These are phyloP conservation scores for Monilinia polystroma DNA, from an alignment of 2,329 filamentous ascomycete species.

Conservation along the genomic window DNA sequence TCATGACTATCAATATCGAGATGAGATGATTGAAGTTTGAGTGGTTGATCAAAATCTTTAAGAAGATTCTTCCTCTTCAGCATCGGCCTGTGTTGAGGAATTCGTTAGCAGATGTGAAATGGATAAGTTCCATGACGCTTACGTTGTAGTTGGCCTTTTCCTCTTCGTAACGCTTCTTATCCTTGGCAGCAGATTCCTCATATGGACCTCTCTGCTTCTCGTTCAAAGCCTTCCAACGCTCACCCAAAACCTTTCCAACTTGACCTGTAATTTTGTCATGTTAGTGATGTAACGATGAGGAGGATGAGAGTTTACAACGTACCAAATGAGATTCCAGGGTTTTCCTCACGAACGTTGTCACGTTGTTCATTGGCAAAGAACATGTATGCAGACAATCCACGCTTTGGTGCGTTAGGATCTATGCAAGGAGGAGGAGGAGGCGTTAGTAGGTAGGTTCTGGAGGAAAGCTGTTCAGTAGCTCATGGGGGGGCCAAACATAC, in stretches of 20 bases:
- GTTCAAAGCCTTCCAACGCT: slow-evolving; percentile 96
- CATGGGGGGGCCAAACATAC: slow-evolving; percentile 44
- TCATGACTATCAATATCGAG: slow-evolving; percentile 27
- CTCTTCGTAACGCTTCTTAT: slow-evolving; percentile 99
- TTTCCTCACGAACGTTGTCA: slow-evolving; percentile 96
- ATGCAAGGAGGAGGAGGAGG: slow-evolving; percentile 40
- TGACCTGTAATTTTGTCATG: slow-evolving; percentile 57
- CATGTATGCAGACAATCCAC: slow-evolving; percentile 99
- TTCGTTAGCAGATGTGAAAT: slow-evolving; percentile 39
- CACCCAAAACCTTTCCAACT: slow-evolving; percentile 96
- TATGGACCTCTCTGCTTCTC: slow-evolving; percentile 93
- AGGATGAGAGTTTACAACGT: slow-evolving; percentile 42
- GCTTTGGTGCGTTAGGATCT: slow-evolving; percentile 95
- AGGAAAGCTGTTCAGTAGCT: not conserved
- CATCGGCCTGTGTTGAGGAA: slow-evolving; percentile 50
- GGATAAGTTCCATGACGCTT: slow-evolving; percentile 45
- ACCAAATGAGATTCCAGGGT: slow-evolving; percentile 96
- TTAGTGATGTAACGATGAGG: slow-evolving; percentile 25
- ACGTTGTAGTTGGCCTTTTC: slow-evolving; percentile 95
- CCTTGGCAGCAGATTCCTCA: slow-evolving; percentile 90
- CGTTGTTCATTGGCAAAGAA: slow-evolving; percentile 99
- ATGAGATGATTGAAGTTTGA: slow-evolving; percentile 27
- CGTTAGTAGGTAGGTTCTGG: slow-evolving; percentile 25
- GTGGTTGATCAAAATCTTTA: slow-evolving; percentile 30
- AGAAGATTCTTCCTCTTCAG: slow-evolving; percentile 54